Base-by-base conservation (phyloP, 139 green algal species). In the Chlamydomonas eustigma region DNA sequence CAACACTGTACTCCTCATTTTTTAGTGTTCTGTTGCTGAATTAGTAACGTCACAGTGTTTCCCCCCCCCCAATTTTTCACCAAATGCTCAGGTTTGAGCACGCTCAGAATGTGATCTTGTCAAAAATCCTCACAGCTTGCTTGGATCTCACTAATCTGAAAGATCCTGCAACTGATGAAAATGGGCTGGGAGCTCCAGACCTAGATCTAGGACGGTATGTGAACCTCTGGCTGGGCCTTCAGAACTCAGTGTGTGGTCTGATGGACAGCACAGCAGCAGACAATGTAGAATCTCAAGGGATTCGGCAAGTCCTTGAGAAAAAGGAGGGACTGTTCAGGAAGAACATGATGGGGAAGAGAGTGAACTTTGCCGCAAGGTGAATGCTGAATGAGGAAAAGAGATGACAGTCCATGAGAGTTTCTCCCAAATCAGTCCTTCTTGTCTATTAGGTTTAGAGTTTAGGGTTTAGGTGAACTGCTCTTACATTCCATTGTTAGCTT, bases 281-380 rank as follows among this genome's bases (percentile, higher is more conserved):
- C 30, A 68, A 73, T 4, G 37, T 25, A 4, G 63, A 65, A 4
- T 5, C 6, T 28, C 58, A 36, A 33, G 64, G 71, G 67, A 74
- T 52, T 67, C 76, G 75, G 38, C 75, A 82, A 73, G 92, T 91
- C 80, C 86, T 98, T 77, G 94, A 98, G 85, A 97, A 98, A 88
- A 98, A 99, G 88, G 94, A 99, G 84, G 95, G 95, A 0, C 84
- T 99, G 78, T 98, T 99, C 87, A 88, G 95, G 51, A 99, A 97
- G 85, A 96, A 99, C 88, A 99, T 99, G 95, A 99, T 99, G 95
- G 95, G 95, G 76, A 99, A 99, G 89, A 89, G 95, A 1, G 95
- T 99, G 75, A 98, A 99, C 90, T 97, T 93, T 87, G 95, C 95
- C 0, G 91, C 90, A 33, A 87, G 95, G 68, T 80, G 44, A 58